These are phyloP conservation scores for Didymella segeticola DNA, from an alignment of 2,329 filamentous ascomycete species.

Conservation along the genomic window DNA sequence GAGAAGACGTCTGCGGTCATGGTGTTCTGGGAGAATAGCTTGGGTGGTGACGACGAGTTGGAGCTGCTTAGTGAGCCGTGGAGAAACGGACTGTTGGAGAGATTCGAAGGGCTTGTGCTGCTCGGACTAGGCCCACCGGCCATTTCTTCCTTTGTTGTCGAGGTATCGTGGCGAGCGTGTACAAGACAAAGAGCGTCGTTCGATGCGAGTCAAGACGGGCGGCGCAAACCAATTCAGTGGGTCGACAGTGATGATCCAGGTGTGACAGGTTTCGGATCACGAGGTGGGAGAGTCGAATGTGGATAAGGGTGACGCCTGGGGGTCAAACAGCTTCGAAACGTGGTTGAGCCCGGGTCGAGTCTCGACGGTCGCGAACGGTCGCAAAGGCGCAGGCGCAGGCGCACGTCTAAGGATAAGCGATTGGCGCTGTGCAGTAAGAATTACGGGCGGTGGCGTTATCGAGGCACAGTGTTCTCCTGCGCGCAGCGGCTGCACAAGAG, in stretches of 20 bases:
- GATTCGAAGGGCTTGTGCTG: slow-evolving; percentile 50
- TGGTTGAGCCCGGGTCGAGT: slow-evolving; percentile 34
- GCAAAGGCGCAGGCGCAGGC: slow-evolving; percentile 7
- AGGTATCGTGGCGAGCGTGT: slow-evolving; percentile 33
- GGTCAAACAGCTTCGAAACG: slow-evolving; percentile 47
- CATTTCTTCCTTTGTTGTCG: slow-evolving; percentile 47
- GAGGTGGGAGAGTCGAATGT: slow-evolving; percentile 23
- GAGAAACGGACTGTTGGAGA: slow-evolving; percentile 49
- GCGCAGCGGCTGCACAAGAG: slow-evolving; percentile 19
- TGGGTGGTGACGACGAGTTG: slow-evolving; percentile 49
- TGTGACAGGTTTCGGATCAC: slow-evolving; percentile 26
- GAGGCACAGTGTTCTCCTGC: slow-evolving; percentile 5
- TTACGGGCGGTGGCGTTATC: slow-evolving; percentile 18
- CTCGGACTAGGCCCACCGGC: slow-evolving; percentile 51
- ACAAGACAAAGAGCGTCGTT: slow-evolving; percentile 42
- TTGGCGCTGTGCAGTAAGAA: slow-evolving; percentile 31
- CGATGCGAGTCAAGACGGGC: slow-evolving; percentile 21
- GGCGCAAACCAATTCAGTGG: slow-evolving; percentile 29
- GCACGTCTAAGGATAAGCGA: slow-evolving; percentile 27
- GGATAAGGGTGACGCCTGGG: slow-evolving; percentile 23
- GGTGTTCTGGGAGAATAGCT: slow-evolving; percentile 44
- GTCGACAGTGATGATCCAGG: slow-evolving; percentile 24
- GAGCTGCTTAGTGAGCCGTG: slow-evolving; percentile 51
- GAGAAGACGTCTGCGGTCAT: slow-evolving; percentile 53
- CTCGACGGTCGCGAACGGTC: slow-evolving; percentile 7